These are phyloP conservation scores for Colletotrichum euphorbiae DNA, from an alignment of 2,329 filamentous ascomycete species.

Conservation along the genomic window DNA sequence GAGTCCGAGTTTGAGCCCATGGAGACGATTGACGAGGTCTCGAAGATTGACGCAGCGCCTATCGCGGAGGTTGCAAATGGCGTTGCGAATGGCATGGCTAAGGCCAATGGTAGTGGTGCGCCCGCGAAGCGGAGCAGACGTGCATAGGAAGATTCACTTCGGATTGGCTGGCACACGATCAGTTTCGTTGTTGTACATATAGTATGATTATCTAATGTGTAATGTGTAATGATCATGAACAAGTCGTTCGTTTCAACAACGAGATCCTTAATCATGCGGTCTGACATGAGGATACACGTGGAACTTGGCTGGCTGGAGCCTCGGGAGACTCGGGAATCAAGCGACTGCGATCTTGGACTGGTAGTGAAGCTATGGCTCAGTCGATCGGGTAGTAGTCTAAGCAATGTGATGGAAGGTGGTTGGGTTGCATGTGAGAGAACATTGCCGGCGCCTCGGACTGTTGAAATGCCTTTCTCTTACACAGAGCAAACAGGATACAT, in stretches of 20 bases:
- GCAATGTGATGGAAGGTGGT: no score
- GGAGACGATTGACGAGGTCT: slow-evolving; percentile 35
- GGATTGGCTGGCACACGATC: neutral
- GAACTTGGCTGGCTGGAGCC: neutral
- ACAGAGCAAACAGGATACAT: no score
- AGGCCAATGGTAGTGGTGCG: slow-evolving; percentile 3
- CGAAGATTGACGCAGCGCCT: slow-evolving; percentile 26
- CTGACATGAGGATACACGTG: slow-evolving; percentile 3
- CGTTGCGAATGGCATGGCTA: slow-evolving; percentile 25
- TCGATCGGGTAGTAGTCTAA: no score
- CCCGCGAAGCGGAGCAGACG: slow-evolving; percentile 26
- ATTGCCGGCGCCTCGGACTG: no score
- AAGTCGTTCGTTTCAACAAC: slow-evolving; percentile 18
- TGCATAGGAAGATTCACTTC: slow-evolving; percentile 8
- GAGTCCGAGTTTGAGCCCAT: slow-evolving; percentile 57
- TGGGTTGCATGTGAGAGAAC: no score
- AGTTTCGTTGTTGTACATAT: slow-evolving; percentile 15
- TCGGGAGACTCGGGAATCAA: neutral
- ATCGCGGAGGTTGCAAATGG: slow-evolving; percentile 19
- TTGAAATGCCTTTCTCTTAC: no score
- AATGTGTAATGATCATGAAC: slow-evolving; percentile 31
- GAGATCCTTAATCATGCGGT: neutral
- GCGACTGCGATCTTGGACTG: neutral
- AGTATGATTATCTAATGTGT: slow-evolving; percentile 27
- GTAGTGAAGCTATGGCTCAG: no score